Evolutionary conservation across 2,329 filamentous ascomycete genomes (phyloP), one percentile per base, ranked within the genome.

Genomic region (Penicillium sp.): DNA sequence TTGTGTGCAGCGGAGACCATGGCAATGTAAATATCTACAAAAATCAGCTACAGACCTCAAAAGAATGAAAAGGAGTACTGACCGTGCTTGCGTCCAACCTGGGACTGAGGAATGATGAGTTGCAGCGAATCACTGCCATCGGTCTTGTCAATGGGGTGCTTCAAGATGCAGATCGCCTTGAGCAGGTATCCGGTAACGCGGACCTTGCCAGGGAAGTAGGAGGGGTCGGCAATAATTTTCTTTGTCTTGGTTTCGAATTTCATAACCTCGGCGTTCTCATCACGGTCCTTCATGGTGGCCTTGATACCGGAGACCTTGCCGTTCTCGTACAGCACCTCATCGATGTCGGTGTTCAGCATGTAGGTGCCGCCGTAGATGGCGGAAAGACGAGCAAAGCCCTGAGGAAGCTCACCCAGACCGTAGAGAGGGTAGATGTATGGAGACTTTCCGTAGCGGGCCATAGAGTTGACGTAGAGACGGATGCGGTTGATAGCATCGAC

Each of bases 391-490:
- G 95, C 95, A 71, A 99, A 99, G 59, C 93, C 93, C 80, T 99
- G 95, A 35, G 95, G 96, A 55, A 99, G 89, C 81, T 99, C 95
- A 74, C 90, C 95, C 50, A 99, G 87, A 61, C 95, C 95, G 80
- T 99, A 99, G 31, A 98, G 88, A 49, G 95, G 96, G 83, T 99
- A 99, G 81, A 99, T 98, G 83, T 98, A 99, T 46, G 95, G 96
- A 13, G 93, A 98, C 80, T 97, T 98, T 78, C 95, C 95, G 78
- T 98, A 98, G 62, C 93, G 88, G 52, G 93, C 92, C 79, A 99
- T 96, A 29, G 93, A 97, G 85, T 96, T 96, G 68, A 93, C 96
- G 78, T 99, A 99, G 47, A 99, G 85, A 66, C 91, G 87, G 75
- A 99, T 97, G 69, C 93, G 92, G 78, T 93, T 87, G 68, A 99